Evolutionary conservation across 2,329 filamentous ascomycete species (phyloP).

Genomic region (Fusarium udum): DNA sequence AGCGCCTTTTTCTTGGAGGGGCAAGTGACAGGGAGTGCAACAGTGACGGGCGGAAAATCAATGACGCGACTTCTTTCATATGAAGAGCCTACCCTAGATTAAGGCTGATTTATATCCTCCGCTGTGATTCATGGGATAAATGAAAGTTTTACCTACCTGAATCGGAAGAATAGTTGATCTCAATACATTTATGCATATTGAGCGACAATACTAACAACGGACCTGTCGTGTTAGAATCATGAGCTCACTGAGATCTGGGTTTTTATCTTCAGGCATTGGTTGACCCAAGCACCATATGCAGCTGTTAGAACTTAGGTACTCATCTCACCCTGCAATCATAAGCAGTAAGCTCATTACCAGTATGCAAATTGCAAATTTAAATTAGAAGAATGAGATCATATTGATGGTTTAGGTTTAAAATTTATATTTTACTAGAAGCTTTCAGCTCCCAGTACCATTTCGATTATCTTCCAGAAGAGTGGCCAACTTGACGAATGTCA

Average conservation of each 20-base stretch:
- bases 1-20: conserved; percentile 26
- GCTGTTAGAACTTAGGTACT: too few species aligned
- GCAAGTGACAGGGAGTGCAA: conserved; percentile 7
- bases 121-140: not conserved
- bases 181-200: not conserved
- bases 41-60: conserved; percentile 34
- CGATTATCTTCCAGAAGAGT: not conserved
- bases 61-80: conserved; percentile 24
- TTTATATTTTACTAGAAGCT: not conserved
- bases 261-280: too few species aligned
- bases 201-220: not conserved
- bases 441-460: not conserved
- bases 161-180: too few species aligned
- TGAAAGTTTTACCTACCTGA: not conserved
- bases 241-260: too few species aligned
- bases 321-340: too few species aligned
- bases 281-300: too few species aligned
- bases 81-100: conserved; percentile 14
- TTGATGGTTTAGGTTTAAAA: too few species aligned
- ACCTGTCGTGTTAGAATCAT: not conserved
- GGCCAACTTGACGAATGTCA: not conserved
- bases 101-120: not conserved
- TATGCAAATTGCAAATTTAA: too few species aligned
- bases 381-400: too few species aligned
- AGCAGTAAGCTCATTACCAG: too few species aligned